Evolutionary conservation across 257 asterid species (phyloP), one percentile per base, ranked within the genome.

Genomic region (Nicotiana attenuata): DNA sequence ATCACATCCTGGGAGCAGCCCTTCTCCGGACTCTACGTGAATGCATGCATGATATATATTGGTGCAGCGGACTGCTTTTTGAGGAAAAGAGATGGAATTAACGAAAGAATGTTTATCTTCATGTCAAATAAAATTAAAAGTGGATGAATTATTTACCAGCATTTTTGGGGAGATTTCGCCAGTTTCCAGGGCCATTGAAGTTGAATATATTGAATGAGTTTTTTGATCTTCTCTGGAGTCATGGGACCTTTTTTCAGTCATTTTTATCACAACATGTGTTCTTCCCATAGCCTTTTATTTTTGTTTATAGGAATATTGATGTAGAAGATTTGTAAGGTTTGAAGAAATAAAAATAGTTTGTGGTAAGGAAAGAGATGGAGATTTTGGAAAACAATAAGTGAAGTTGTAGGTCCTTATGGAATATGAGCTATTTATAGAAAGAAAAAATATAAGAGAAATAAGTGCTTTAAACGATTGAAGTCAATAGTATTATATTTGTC

Each of bases 211-310:
- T 87, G 87, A 83, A 73, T 84, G 86, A 93, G 98, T n/a, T 83
- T 91, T 92, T 13, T n/a, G 83, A 81, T 93, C 98, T 82, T 93
- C 56, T 93, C 98, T 0, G 92, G 82, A 22, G 97, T 93, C 98
- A 93, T 14, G n/a, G 98, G 98, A 55, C 98, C 98, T 88, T 93
- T 93, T 84, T 93, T 93, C 31, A 93, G 85, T 41, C 90, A 77
- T 77, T 87, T 87, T 92, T 91, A 83, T 92, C 96, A 88, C 97
- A 91, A 22, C 94, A 91, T 22, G 96, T 59, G 98, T 86, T 89
- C 98, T 92, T 82, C 97, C 98, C 98, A 93, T 93, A 41, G 11
- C 26, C 28, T 3, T 31, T 22, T 20, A 35, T 28, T 35, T 7
- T n/a, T n/a, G n/a, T n/a, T n/a, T 33, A 17, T 28, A 11, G 53